phyloP scores from a whole-genome alignment of 176 grass and related monocot genomes.

The Aegilops umbellulata region DNA sequence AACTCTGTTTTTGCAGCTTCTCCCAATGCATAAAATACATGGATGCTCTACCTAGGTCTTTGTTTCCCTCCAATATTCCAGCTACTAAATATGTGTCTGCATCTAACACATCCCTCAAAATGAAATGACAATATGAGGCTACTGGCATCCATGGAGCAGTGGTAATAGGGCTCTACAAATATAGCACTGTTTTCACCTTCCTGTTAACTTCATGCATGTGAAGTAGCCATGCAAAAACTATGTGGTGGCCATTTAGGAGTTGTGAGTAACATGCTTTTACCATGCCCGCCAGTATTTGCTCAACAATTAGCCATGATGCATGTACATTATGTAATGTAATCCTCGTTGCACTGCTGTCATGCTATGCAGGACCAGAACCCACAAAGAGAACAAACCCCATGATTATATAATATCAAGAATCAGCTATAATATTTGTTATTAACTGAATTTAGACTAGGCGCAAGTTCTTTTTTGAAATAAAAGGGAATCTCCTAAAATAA shows the following conservation, averaged over 20 bases:
- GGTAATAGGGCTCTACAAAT: not conserved
- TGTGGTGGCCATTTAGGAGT: not conserved
- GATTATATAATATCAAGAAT: not conserved
- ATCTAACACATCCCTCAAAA: not conserved
- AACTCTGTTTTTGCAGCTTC: too few relatives aligned
- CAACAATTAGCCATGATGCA: not conserved
- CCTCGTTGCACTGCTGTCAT: not conserved
- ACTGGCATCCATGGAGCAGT: not conserved
- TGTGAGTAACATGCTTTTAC: not conserved
- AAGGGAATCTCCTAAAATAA: not conserved
- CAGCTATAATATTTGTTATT: not conserved
- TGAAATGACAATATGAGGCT: not conserved
- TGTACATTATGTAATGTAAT: not conserved
- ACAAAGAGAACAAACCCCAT: not conserved
- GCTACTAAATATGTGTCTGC: not conserved
- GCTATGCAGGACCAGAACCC: not conserved
- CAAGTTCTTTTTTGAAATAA: not conserved
- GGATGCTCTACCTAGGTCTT: not conserved
- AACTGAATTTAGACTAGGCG: not conserved
- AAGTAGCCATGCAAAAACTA: not conserved
- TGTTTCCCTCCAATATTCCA: not conserved
- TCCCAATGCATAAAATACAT: not conserved
- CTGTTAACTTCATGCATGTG: not conserved
- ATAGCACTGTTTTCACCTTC: not conserved
- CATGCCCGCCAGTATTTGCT: not conserved